A percentile compares a stretch with the other conserved stretches of the same genome.
Evolutionary conservation across 2,329 filamentous ascomycete species (phyloP).

Genomic region (Colletotrichum musae): DNA sequence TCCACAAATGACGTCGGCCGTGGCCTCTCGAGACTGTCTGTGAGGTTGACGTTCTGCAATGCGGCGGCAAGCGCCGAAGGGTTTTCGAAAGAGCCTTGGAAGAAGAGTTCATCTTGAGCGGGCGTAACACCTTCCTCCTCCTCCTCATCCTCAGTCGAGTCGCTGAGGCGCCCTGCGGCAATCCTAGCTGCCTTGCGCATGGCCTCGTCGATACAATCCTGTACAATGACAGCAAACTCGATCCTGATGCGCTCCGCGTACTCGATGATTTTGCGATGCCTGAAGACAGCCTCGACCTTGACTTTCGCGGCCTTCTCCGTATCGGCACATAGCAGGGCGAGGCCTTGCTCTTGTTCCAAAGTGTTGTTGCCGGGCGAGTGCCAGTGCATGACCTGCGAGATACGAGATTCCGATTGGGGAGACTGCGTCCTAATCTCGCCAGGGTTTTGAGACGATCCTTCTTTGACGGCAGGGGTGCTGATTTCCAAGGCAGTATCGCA

Average conservation of each 20-base stretch:
- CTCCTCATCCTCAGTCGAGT: conserved; percentile 77
- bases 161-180: conserved; percentile 86
- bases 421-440: conserved; percentile 93
- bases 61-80: conserved; percentile 71
- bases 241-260: conserved; percentile 96
- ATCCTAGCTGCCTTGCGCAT: conserved; percentile 91
- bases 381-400: conserved; percentile 96
- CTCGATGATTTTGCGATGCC: conserved; percentile 93
- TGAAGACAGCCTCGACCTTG: conserved; percentile 94
- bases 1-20: conserved; percentile 70
- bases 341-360: conserved; percentile 91
- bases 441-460: conserved; percentile 75
- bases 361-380: conserved; percentile 94
- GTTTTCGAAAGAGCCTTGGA: conserved; percentile 71
- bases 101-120: conserved; percentile 68
- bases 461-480: conserved; percentile 93
- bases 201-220: conserved; percentile 95
- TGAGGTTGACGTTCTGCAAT: conserved; percentile 60
- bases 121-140: conserved; percentile 61
- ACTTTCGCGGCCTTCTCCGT: conserved; percentile 87
- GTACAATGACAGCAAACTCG: conserved; percentile 92
- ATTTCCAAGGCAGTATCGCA: conserved; percentile 97
- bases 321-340: conserved; percentile 89
- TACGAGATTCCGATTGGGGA: conserved; percentile 94
- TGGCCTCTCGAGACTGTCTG: conserved; percentile 64